Conservation (phyloP, 192 early-diverging fungal genomes). For the Entomortierella beljakovae region DNA sequence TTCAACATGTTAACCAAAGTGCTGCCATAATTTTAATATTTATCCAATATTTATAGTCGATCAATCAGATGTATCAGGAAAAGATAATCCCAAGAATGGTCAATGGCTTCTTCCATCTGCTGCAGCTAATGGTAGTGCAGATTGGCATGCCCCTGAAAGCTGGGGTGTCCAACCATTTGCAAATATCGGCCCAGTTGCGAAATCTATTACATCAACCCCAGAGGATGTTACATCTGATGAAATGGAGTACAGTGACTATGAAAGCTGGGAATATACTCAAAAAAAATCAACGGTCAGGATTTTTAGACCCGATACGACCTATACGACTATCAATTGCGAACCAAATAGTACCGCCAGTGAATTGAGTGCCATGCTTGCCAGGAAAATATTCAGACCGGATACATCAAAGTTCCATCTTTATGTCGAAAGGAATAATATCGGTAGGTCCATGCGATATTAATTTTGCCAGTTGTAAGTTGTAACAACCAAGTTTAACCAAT, state of each 20-base stretch:
- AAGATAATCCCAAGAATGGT: constrained; percentile 18
- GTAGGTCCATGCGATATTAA: constrained; percentile 21
- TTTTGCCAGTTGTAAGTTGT: not conserved
- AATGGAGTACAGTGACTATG: constrained; percentile 47
- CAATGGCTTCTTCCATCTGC: constrained; percentile 20
- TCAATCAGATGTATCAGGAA: constrained; percentile 27
- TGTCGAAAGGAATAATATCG: constrained; percentile 55
- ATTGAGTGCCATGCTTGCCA: constrained; percentile 75
- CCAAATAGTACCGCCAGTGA: constrained; percentile 78
- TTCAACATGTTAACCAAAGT: too few species aligned
- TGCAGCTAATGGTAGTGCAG: constrained; percentile 13
- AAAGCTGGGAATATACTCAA: constrained; percentile 41
- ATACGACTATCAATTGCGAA: constrained; percentile 78
- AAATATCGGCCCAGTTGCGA: constrained; percentile 8
- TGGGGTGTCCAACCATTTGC: constrained; percentile 40
- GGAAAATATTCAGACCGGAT: constrained; percentile 88
- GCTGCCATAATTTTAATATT: too few species aligned
- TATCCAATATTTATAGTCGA: constrained; percentile 27
- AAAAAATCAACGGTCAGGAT: constrained; percentile 70
- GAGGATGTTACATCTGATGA: constrained; percentile 33
- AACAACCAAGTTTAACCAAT: not conserved
- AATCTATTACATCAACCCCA: constrained; percentile 20
- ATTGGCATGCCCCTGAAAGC: constrained; percentile 50
- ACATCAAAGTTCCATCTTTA: constrained; percentile 63
- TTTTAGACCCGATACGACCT: constrained; percentile 84